phyloP scores from a whole-genome alignment of 352 stramenopile genomes.

The Pythium myriotylum region DNA sequence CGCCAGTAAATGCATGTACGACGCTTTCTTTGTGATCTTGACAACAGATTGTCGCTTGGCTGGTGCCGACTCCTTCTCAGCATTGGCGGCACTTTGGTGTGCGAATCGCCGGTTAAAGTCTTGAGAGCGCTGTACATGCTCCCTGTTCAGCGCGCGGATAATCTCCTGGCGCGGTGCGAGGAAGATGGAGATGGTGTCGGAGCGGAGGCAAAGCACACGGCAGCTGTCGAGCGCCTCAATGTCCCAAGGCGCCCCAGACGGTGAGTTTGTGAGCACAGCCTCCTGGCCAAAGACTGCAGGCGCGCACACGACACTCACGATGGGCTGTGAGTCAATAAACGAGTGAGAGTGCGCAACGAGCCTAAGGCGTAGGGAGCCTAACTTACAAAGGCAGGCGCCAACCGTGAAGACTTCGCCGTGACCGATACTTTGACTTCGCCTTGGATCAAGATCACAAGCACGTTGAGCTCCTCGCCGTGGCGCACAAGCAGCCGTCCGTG shows the following conservation, averaged over 20 bases:
- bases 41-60: neutral
- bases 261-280: slow-evolving; percentile 45
- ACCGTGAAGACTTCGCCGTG: slow-evolving; percentile 11
- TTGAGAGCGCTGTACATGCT: slow-evolving; percentile 44
- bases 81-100: neutral
- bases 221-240: slow-evolving; percentile 64
- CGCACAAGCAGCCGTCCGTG: slow-evolving; percentile 48
- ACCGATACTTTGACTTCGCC: slow-evolving; percentile 67
- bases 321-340: slow-evolving; percentile 24
- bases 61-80: neutral
- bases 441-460: slow-evolving; percentile 64
- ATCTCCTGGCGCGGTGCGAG: slow-evolving; percentile 50
- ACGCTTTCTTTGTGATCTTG: slow-evolving; percentile 13
- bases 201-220: slow-evolving; percentile 54
- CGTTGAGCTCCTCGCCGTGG: slow-evolving; percentile 55
- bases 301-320: slow-evolving; percentile 61
- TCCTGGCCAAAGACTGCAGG: slow-evolving; percentile 80
- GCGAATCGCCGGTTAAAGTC: slow-evolving; percentile 56
- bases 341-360: neutral
- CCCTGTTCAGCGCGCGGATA: slow-evolving; percentile 44
- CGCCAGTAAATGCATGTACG: slow-evolving; percentile 21
- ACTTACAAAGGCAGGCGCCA: slow-evolving; percentile 10
- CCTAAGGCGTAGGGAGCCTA: neutral
- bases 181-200: slow-evolving; percentile 67
- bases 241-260: slow-evolving; percentile 48